Evolutionary conservation across 1,284 basidiomycete genomes (phyloP).

Genomic region (Marasmius fiardii): DNA sequence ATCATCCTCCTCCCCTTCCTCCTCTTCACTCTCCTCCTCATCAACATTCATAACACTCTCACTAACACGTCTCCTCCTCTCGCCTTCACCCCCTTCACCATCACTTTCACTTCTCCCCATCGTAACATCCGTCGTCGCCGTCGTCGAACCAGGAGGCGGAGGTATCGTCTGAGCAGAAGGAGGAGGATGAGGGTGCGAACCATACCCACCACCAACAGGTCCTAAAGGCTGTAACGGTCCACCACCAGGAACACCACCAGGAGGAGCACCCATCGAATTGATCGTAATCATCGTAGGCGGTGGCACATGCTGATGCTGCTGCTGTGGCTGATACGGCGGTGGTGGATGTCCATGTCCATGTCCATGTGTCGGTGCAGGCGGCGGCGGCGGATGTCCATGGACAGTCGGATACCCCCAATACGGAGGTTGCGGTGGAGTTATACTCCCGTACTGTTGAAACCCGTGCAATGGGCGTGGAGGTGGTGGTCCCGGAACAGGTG

Average conservation of each 20-base stretch:
- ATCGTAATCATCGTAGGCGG: slow-evolving; percentile 4
- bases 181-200: no score
- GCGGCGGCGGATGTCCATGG: background rate
- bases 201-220: background rate
- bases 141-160: no score
- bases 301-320: slow-evolving; percentile 6
- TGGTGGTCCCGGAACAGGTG: no score
- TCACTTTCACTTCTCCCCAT: background rate
- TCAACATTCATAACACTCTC: background rate
- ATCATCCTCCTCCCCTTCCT: background rate
- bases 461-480: background rate
- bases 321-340: background rate
- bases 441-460: background rate
- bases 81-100: background rate
- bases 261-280: slow-evolving; percentile 5
- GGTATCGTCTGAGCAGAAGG: no score
- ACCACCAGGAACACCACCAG: slow-evolving; percentile 8
- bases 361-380: background rate
- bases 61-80: no score
- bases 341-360: background rate
- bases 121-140: no score
- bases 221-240: slow-evolving; percentile 11
- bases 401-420: background rate
- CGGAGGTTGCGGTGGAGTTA: background rate
- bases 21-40: background rate